Evolutionary conservation across 345 rosid genomes (phyloP).

Genomic region (Acer yangbiense): DNA sequence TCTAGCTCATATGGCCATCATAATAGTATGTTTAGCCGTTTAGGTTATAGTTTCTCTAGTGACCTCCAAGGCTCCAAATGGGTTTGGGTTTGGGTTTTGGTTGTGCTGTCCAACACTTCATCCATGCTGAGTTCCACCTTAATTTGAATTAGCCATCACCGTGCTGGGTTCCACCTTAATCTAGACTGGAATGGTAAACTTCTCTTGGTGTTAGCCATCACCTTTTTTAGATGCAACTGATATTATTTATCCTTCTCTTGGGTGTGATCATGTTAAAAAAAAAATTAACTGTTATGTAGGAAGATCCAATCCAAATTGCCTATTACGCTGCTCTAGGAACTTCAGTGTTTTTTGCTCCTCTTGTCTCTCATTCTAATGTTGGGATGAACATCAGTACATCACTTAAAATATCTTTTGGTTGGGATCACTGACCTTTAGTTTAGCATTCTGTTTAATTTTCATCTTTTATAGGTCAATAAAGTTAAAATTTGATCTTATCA

Average conservation of each 20-base stretch:
- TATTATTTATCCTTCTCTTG: background rate
- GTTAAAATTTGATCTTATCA: background rate
- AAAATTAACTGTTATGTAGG: background rate
- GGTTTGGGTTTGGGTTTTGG: background rate
- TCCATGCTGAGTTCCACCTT: slow-evolving; percentile 2
- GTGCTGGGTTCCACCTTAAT: no score
- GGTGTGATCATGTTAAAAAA: background rate
- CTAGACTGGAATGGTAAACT: no score
- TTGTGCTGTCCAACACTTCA: slow-evolving; percentile 5
- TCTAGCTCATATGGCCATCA: background rate
- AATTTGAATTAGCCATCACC: background rate
- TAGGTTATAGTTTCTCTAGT: background rate
- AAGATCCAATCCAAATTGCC: background rate
- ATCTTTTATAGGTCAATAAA: background rate
- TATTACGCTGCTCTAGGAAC: background rate
- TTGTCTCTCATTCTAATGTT: background rate
- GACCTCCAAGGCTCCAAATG: background rate
- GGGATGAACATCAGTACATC: background rate
- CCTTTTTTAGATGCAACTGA: slow-evolving; percentile 1
- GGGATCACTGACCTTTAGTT: background rate
- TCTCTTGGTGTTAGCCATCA: background rate
- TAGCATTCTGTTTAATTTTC: background rate
- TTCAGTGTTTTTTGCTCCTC: background rate
- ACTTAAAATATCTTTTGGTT: background rate
- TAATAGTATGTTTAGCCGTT: background rate